Base-by-base conservation (phyloP, 1,139 yeast genomes). In the Saccharomycopsis hybrid region DNA sequence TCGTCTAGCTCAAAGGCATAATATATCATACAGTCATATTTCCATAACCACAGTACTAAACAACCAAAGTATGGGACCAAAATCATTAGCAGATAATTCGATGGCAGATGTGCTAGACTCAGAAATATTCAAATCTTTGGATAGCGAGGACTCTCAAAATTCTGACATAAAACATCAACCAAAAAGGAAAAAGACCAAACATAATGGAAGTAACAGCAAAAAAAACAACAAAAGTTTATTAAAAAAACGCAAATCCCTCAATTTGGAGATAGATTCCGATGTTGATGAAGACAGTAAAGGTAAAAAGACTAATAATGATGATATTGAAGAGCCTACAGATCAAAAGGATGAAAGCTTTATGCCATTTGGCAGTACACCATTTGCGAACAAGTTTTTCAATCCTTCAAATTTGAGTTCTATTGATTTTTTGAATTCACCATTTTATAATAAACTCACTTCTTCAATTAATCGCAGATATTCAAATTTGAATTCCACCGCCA, bases 31-130 rank as follows among this genome's bases (percentile, higher is more conserved):
- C 18, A 18, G 18, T 18, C 18, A 18, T 18, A 18, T 18, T 18
- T 18, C 18, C 18, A 18, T 18, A 18, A 18, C 18, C 18, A 18
- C 18, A 18, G 18, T 18, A 18, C 18, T 18, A 18, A 18, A 18
- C 18, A 18, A 18, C 18, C 18, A 18, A 18, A 18, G 18, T 18
- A 18, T 18, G 18, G 18, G 18, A 18, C 18, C 18, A 18, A 18
- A 18, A 18, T 18, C 18, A 18, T 18, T 18, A 18, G 44, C 32
- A 5, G 49, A 46, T 9, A 46, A 41, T 25, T 49, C 52, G 5
- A 45, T 46, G 29, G 9, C 49, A 4, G 48, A 46, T 38, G 52
- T 49, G 11, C 29, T 49, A 27, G 52, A 49, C 44, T 41, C 52
- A 2, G 42, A 37, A 24, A 45, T 49, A 3, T 49, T 49, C 24